Evolutionary conservation across 2,329 filamentous ascomycete species (phyloP), one percentile per base, ranked within the genome.

Genomic region (Venturia asperata): DNA sequence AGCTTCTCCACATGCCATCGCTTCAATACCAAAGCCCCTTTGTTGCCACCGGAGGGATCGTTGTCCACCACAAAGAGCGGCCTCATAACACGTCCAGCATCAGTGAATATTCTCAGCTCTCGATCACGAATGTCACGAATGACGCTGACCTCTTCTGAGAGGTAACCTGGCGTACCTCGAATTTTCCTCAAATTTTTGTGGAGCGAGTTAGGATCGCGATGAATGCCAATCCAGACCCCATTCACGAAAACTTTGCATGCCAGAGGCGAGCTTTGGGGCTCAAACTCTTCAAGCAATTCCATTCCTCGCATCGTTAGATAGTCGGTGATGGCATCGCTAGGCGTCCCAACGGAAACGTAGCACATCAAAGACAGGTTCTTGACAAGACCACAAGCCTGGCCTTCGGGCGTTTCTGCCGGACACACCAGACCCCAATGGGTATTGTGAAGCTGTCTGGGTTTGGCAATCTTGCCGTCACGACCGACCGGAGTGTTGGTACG

Each of bases 331-430:
- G 93, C 92, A 66, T 93, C 89, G 21, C 90, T 90, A 19, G 92
- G 91, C 39, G 92, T 95, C 71, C 93, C 93, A 62, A 97, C 92
- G 72, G 92, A 97, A 73, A 99, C 92, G 72, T 96, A 97, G 74
- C 94, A 97, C 93, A 99, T 97, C 63, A 99, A 82, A 6, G 94
- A 92, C 74, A 99, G 74, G 73, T 99, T 99, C 82, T 99, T 99
- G 77, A 99, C 94, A 69, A 99, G 81, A 79, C 94, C 94, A 80
- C 94, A 99, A 77, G 94, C 94, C 76, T 99, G 94, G 68, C 94
- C 94, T 84, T 99, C 94, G 30, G 94, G 94, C 19, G 94, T 99
- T 76, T 99, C 94, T 39, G 94, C 93, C 39, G 94, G 94, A 76
- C 94, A 99, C 21, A 99, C 93, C 71, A 97, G 80, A 68, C 94